Evolutionary conservation across 495 filamentous ascomycete species (phyloP), one percentile per base, ranked within the genome.

Genomic region (Aspergillus bridgeri): DNA sequence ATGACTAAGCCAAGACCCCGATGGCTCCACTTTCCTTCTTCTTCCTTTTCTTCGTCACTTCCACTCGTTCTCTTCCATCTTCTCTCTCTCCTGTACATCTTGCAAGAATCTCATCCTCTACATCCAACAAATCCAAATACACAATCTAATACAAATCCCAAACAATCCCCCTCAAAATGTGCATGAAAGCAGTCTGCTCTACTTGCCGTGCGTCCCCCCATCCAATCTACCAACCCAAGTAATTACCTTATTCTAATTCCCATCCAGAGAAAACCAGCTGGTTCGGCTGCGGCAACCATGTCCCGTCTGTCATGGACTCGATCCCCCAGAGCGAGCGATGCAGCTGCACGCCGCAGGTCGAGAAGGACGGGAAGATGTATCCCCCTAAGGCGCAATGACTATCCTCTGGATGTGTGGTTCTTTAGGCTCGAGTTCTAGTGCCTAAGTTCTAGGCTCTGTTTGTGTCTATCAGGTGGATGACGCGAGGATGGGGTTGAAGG

Each of bases 251-350:
- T 51, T 46, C 18, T 47, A 42, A 45, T 13, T 13, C 33, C 20
- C 18, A 60, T n/a, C 2, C 54, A 90, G 88, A 81, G 53, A 87
- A 89, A 59, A 68, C 73, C 54, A 82, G 86, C 49, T 92, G 88
- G 89, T 79, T 71, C 60, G 88, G 89, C 55, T 92, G 89, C 73
- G 88, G 89, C 44, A 68, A 42, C 24, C 89, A 92, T 63, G 79
- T 92, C 48, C 79, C 86, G 17, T 69, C 62, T 2, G 87, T 90
- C 11, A 82, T 92, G 76, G 87, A 88, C 65, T 51, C 66, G 0
- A 68, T 90, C 22, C 80, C 86, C 3, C 71, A 78, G 27, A 65
- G 74, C 13, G 72, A 89, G 24, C 79, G 88, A 71, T 92, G 89
- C 65, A 75, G 76, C 2, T 90, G 87, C 57, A 67, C 75, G 54